These are phyloP conservation scores for Allium fistulosum DNA, from an alignment of 106 monocot genomes.

Conservation along the genomic window DNA sequence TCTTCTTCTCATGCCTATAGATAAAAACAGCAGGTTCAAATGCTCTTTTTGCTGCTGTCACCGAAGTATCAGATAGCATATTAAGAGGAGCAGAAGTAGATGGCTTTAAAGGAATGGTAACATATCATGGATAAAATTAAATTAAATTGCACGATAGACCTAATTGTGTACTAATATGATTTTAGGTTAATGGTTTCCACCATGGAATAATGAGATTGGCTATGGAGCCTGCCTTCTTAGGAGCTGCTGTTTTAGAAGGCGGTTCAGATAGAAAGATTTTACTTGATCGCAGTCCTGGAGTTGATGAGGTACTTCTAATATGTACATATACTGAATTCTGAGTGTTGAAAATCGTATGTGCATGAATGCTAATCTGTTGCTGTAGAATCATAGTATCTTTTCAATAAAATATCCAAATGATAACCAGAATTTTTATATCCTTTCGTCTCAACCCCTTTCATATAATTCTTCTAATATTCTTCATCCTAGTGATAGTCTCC, in stretches of 20 bases:
- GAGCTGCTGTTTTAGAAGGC: slow-evolving; percentile 78
- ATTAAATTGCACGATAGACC: slow-evolving; percentile 2
- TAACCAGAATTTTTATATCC: neutral
- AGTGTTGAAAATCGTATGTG: neutral
- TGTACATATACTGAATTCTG: neutral
- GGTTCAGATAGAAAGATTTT: slow-evolving; percentile 89
- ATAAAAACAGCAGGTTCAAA: slow-evolving; percentile 80
- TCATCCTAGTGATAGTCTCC: no score
- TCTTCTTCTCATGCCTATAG: slow-evolving; percentile 19
- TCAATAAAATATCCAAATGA: neutral
- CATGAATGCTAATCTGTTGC: neutral
- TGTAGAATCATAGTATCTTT: neutral
- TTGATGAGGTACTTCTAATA: slow-evolving; percentile 64
- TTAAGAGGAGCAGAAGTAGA: slow-evolving; percentile 74
- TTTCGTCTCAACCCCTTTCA: neutral
- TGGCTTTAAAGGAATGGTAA: slow-evolving; percentile 91
- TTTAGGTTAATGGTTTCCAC: slow-evolving; percentile 79
- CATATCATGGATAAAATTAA: neutral
- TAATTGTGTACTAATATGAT: neutral
- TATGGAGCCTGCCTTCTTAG: slow-evolving; percentile 81
- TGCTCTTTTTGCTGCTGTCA: slow-evolving; percentile 77
- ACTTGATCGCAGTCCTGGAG: slow-evolving; percentile 79
- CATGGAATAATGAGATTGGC: slow-evolving; percentile 86
- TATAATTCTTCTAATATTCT: no score
- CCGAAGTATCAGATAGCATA: slow-evolving; percentile 87